Base-by-base conservation (phyloP, 306 rosid species). In the Lagenaria siceraria region DNA sequence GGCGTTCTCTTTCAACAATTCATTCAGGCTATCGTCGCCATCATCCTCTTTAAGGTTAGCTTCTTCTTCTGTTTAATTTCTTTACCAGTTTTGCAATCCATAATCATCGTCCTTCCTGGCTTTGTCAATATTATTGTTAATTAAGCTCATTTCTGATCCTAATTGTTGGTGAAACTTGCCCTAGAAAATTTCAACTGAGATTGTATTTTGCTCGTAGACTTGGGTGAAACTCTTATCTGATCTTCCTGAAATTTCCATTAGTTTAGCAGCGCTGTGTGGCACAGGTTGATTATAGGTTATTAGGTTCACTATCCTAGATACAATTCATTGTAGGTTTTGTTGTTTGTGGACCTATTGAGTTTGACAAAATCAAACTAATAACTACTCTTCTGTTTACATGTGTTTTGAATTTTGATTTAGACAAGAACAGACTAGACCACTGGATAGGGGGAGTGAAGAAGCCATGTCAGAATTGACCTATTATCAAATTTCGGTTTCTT, bases 1-100 rank as follows among this genome's bases (percentile, higher is more conserved):
- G 97, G 98, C 40, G 98, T 93, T 72, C 76, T 91, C 85, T 89
- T 93, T 85, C 97, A 93, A 76, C 98, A 93, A 88, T 81, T 88
- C 25, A 85, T 88, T 73, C 98, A 93, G 84, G 97, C 98, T 54
- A 79, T 84, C 35, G 97, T 93, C 43, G 96, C 97, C 21, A 93
- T 93, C 74, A 74, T 86, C 80, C 76, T 88, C 49, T 78, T 78
- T 35, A 78, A 78, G 80, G 80, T 78, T 7, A 33, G 7, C 35
- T 56, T 27, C 69, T 71, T 25, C 0, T 48, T 43, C 15, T 70
- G 0, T 3, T 21, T 40, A 0, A 9, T n/a, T 66, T 66, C 52
- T 66, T 66, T 15, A 5, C 27, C 10, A 66, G 0, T 66, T 2
- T 38, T 66, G 4, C 74, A 66, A 10, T 66, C 19, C 29, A 5